Base-by-base conservation (phyloP, 345 rosid genomes). In the Brassica rapa region DNA sequence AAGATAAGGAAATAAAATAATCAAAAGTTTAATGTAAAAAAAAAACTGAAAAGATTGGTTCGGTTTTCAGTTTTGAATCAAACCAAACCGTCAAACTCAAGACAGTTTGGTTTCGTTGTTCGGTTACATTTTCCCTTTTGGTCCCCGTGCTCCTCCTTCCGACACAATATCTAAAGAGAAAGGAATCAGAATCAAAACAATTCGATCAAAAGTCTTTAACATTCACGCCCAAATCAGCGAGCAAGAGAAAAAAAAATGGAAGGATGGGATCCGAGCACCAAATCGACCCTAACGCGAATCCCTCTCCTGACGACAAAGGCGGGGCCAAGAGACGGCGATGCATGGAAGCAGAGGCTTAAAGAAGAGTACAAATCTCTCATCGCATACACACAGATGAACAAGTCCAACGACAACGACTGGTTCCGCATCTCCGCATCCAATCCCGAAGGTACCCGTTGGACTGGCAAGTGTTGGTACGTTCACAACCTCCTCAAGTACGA, bases 381-480 rank as follows among this genome's bases (percentile, higher is more conserved):
- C 83, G 91, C 92, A 33, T 92, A 92, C 73, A 94, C 97, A 4
- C 98, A 94, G 83, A 94, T 94, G 98, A 94, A 92, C 91, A 94
- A 94, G 81, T 94, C 96, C 72, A 94, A 94, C 73, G 98, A 94
- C 79, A 94, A 92, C 75, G 97, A 94, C 83, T 94, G 98, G 98
- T 94, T 94, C 84, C 93, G 95, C 56, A 94, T 94, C 88, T 85
- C 95, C 46, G 95, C 98, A 0, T 84, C 97, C 72, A 92, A 94
- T 82, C 88, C 93, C 4, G 91, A 94, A 61, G 97, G 98, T 8
- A 92, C 97, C 0, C 97, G 97, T 14, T 94, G 98, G 98, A 88
- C 93, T 9, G 97, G 98, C 33, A 94, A 94, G 87, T 92, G 98
- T 82, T 92, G 98, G 98, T 94, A 94, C 77, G 93, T 94, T 70